These are phyloP conservation scores for Lipomyces starkeyi DNA, from an alignment of 805 yeast species.

Conservation along the genomic window DNA sequence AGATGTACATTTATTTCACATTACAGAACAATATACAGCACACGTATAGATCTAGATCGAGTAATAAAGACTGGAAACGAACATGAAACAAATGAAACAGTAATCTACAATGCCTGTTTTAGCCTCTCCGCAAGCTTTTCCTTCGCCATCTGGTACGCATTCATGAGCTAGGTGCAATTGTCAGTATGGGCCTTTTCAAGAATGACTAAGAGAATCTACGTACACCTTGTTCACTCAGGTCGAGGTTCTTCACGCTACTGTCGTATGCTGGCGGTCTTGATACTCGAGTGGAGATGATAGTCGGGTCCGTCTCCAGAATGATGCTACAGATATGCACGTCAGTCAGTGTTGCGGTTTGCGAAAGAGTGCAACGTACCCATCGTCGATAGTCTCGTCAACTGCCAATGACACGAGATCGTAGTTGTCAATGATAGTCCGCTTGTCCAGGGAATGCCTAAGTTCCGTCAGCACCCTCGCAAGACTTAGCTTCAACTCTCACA, in stretches of 20 bases:
- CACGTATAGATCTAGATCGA: not conserved
- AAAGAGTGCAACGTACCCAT: constrained; percentile 50
- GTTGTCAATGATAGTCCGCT: constrained; percentile 74
- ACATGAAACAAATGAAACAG: not conserved
- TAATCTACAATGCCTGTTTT: constrained; percentile 34
- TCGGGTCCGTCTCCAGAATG: constrained; percentile 86
- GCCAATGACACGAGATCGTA: constrained; percentile 87
- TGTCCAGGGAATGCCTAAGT: constrained; percentile 64
- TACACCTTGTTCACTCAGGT: constrained; percentile 55
- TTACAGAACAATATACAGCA: not conserved
- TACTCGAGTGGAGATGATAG: constrained; percentile 85
- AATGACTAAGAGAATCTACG: constrained; percentile 38
- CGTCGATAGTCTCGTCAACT: constrained; percentile 90
- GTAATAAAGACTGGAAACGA: not conserved
- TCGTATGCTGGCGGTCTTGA: constrained; percentile 85
- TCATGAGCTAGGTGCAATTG: constrained; percentile 30
- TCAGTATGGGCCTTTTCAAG: constrained; percentile 6
- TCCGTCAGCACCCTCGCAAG: not conserved
- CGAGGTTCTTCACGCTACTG: constrained; percentile 49
- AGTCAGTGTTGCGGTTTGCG: not conserved
- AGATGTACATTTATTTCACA: not conserved
- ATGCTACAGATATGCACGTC: constrained; percentile 52
- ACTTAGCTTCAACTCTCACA: not conserved
- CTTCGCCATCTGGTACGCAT: constrained; percentile 36
- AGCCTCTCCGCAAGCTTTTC: constrained; percentile 37